phyloP scores from a whole-genome alignment of 805 yeast species.

The Lachancea waltii region DNA sequence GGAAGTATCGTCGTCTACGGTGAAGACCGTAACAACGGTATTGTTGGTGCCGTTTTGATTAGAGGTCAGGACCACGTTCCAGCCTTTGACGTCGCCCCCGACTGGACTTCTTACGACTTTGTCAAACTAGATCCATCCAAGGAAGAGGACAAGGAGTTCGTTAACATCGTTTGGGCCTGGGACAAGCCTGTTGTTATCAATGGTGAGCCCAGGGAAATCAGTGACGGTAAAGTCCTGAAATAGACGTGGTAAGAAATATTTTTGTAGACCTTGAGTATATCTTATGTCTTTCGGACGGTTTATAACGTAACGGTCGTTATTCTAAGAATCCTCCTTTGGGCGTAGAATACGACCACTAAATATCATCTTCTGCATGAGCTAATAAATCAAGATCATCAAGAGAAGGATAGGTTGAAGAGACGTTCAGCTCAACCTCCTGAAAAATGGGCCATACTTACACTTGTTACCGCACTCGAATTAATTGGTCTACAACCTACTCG shows the following conservation, averaged over 20 bases:
- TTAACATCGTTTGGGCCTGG: constrained; percentile 96
- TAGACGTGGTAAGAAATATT: constrained; percentile 36
- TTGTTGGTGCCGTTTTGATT: constrained; percentile 87
- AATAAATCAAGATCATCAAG: too few species aligned
- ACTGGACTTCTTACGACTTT: constrained; percentile 92
- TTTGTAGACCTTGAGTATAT: too few species aligned
- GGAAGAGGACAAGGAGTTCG: constrained; percentile 69
- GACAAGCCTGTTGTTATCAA: constrained; percentile 81
- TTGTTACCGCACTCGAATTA: too few species aligned
- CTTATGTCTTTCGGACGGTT: too few species aligned
- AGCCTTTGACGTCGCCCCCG: constrained; percentile 98
- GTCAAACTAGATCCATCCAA: constrained; percentile 74
- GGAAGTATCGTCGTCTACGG: constrained; percentile 95
- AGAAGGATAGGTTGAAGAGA: too few species aligned
- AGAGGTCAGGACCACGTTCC: constrained; percentile 90
- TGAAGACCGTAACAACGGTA: constrained; percentile 97
- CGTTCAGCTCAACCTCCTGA: too few species aligned
- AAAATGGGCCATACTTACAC: too few species aligned
- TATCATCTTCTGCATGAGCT: too few species aligned
- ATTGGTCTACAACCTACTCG: too few species aligned
- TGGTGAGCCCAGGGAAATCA: constrained; percentile 82
- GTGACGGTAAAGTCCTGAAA: constrained; percentile 97
- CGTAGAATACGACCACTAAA: too few species aligned
- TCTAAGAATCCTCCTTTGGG: too few species aligned
- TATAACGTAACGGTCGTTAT: too few species aligned